phyloP scores from a whole-genome alignment of 768 basidiomycete species.

The Lentinula guzmanii region DNA sequence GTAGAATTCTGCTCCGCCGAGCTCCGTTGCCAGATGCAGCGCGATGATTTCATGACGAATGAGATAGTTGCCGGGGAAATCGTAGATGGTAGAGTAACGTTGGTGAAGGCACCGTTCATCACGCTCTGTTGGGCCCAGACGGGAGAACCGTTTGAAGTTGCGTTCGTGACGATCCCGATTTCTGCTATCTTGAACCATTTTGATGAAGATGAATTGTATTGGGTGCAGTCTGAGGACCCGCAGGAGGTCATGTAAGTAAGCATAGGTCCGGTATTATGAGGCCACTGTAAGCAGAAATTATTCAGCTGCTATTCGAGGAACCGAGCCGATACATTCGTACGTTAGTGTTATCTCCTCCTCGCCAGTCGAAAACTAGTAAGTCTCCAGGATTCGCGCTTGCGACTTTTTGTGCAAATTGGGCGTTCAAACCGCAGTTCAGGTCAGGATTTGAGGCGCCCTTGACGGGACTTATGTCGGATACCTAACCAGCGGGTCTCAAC shows the following conservation, averaged over 20 bases:
- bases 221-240: slow-evolving; percentile 46
- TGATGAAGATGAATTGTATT: slow-evolving; percentile 51
- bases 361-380: slow-evolving; percentile 36
- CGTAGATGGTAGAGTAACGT: slow-evolving; percentile 40
- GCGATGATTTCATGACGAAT: slow-evolving; percentile 79
- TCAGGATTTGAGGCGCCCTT: slow-evolving; percentile 37
- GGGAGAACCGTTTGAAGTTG: slow-evolving; percentile 11
- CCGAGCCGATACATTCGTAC: not conserved
- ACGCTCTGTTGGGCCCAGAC: slow-evolving; percentile 3
- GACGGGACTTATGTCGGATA: slow-evolving; percentile 26
- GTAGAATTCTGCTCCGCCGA: slow-evolving; percentile 78
- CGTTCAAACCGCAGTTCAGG: slow-evolving; percentile 41
- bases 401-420: slow-evolving; percentile 34
- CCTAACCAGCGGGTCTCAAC: not conserved
- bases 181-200: slow-evolving; percentile 74
- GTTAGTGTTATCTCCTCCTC: slow-evolving; percentile 26
- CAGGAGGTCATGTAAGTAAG: slow-evolving; percentile 73
- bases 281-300: not conserved
- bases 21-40: slow-evolving; percentile 50
- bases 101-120: slow-evolving; percentile 37
- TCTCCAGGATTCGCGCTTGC: slow-evolving; percentile 44
- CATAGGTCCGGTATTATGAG: slow-evolving; percentile 42
- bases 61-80: slow-evolving; percentile 67
- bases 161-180: slow-evolving; percentile 32
- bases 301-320: not conserved